A percentile compares a stretch with the other conserved stretches of the same genome.
Conservation (phyloP, 768 basidiomycete species). For the Russula earlei region DNA sequence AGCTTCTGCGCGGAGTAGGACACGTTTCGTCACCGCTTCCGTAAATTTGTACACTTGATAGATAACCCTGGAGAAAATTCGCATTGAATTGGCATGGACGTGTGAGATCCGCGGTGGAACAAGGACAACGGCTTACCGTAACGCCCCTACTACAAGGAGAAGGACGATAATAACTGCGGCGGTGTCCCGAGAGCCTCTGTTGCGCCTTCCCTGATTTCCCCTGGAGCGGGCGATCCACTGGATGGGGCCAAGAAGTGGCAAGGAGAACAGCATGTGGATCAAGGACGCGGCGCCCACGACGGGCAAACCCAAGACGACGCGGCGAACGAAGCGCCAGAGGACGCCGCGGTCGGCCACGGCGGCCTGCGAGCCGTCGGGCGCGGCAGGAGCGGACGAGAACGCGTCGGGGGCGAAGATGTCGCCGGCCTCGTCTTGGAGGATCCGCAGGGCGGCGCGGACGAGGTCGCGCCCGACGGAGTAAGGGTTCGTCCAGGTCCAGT, state of each 20-base stretch:
- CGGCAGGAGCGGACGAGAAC: conserved; percentile 29
- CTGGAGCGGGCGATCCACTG: conserved; percentile 63
- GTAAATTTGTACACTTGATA: conserved; percentile 62
- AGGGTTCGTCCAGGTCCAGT: conserved; percentile 18
- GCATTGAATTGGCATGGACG: conserved; percentile 14
- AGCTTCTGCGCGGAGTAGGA: conserved; percentile 66
- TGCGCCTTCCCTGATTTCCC: conserved; percentile 43
- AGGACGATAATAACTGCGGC: conserved; percentile 56
- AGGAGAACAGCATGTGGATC: conserved; percentile 58
- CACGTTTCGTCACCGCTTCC: conserved; percentile 44
- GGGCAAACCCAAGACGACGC: conserved; percentile 71
- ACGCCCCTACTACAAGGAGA: conserved; percentile 51
- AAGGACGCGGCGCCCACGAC: conserved; percentile 70
- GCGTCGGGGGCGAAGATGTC: conserved; percentile 17
- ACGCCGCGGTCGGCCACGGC: conserved; percentile 30
- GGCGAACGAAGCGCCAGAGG: conserved; percentile 47
- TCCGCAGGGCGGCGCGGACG: conserved; percentile 19
- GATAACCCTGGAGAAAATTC: conserved; percentile 42
- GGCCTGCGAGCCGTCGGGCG: neutral
- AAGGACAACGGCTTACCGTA: conserved; percentile 37
- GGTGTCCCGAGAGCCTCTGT: conserved; percentile 44
- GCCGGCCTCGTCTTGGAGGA: conserved; percentile 18
- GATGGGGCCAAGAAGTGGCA: conserved; percentile 56
- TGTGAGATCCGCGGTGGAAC: neutral
- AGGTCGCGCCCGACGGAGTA: conserved; percentile 17